Base-by-base conservation (phyloP, 805 yeast species). In the Clavispora fructus region DNA sequence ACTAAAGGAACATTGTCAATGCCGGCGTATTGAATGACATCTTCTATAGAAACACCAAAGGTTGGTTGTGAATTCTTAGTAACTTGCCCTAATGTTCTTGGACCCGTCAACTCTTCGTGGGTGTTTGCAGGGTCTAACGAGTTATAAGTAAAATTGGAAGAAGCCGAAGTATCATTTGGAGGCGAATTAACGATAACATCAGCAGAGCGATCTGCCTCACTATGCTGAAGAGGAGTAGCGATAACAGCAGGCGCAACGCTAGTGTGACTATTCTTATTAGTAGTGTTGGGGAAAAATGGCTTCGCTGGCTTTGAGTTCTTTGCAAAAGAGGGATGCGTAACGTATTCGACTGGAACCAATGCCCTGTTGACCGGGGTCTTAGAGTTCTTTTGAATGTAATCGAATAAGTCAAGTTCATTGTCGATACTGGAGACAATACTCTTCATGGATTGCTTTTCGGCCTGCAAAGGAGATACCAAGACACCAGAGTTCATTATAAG, bases 1-100 rank as follows among this genome's bases (percentile, higher is more conserved):
- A 94, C 79, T 14, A 85, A 76, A 1, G 99, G 99, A 6, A 94
- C 97, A 64, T 87, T 84, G 53, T 88, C 96, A 45, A 90, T 92
- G 7, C 76, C 77, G 51, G 95, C 97, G 54, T 77, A 82, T 50
- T 83, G 85, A 16, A 90, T 80, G 39, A 88, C 68, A 9, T 74
- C 80, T 48, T 85, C 95, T n/a, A 94, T 74, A 1, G 95, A 84
- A 0, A 84, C 81, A 0, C 97, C 97, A 66, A 88, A 94, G 0
- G 95, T 82, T 0, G 75, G 74, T 44, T 70, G 74, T 5, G 53
- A 35, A 17, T 51, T 37, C 1, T 46, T 46, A 29, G 49, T 53
- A 13, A 51, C 43, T 39, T 53, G 59, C 23, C 43, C 51, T n/a
- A 67, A 51, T 1, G 68, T 44, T 43, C 61, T 64, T n/a, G 72